Evolutionary conservation across 495 filamentous ascomycete genomes (phyloP), one percentile per base, ranked within the genome.

Genomic region (Chlorociboria aeruginascens): DNA sequence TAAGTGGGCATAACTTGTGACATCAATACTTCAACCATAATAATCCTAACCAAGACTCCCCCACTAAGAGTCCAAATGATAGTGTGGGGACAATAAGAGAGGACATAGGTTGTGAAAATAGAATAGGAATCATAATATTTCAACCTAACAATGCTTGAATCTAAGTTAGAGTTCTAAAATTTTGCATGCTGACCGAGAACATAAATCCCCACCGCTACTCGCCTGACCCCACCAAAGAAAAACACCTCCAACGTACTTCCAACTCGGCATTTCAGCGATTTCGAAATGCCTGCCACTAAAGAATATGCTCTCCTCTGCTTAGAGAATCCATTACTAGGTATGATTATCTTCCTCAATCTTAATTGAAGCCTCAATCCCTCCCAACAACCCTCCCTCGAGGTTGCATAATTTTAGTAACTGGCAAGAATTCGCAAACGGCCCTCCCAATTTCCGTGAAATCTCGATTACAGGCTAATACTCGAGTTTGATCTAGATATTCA

Each of bases 241-340:
- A n/a, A 43, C 46, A 52, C 45, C 31, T 35, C 42, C 45, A 28
- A 17, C 30, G 32, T 16, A 40, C n/a, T 37, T 30, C 29, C 52
- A 51, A 50, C 38, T 11, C 35, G 11, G 6, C 41, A 25, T 25
- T 25, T 38, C 25, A 43, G 33, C 38, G 52, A 46, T 28, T 32
- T 50, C 62, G 78, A 65, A 55, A 92, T 90, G 86, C 72, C 83
- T 50, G 62, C 81, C 54, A 65, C 66, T 45, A 79, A 83, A 65
- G 79, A 83, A 63, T 97, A 83, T 70, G 72, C 81, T 64, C 79
- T 98, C 51, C 71, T 95, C 51, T 89, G 84, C 69, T 66, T 98
- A 60, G 92, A 95, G 80, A 98, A 98, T 66, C 92, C 92, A 63
- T 77, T 98, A 55, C 82, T 98, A 54, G 86, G 86, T 90, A 68